Base-by-base conservation (phyloP, 2,329 filamentous ascomycete species). In the Colletotrichum lentis region DNA sequence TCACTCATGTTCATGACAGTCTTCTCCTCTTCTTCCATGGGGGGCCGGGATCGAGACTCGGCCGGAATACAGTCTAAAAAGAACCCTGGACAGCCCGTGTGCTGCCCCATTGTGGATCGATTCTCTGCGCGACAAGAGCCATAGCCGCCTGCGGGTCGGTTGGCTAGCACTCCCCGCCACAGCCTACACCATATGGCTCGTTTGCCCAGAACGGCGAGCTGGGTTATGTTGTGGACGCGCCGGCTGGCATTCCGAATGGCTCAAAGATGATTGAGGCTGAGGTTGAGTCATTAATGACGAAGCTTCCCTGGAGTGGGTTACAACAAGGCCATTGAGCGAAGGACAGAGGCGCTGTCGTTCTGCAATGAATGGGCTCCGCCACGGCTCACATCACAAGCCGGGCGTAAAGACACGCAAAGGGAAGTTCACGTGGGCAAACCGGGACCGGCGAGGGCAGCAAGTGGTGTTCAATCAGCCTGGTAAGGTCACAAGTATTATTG, bases 291-390 rank as follows among this genome's bases (percentile, higher is more conserved):
- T 31, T 41, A 41, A 60, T 52, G 57, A 35, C 56, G 57, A 60
- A 49, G 56, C 31, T 37, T 14, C 14, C 20, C 12, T 35, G 2
- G 20, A 18, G 20, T 60, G 24, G 50, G 66, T 69, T 66, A 52
- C 50, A 56, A 49, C 16, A 20, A 53, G 46, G 37, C 35, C 35
- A 39, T 44, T 18, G 16, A 27, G 37, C 22, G 59, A 31, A 24
- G 46, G 54, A 31, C n/a, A 39, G 24, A 59, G 24, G 43, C 55
- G 43, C 39, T 46, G 43, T 20, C 44, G 44, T 66, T 37, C 56
- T 66, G 66, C 62, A 66, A 61, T 56, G 52, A 24, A 61, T 11
- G 10, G 14, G 39, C 66, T 69, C 66, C 66, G 66, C 66, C 66
- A 69, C 66, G 41, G 27, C n/a, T 57, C 50, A 41, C 49, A 65